phyloP scores from a whole-genome alignment of 176 grass and related monocot genomes.

The Zizania latifolia region DNA sequence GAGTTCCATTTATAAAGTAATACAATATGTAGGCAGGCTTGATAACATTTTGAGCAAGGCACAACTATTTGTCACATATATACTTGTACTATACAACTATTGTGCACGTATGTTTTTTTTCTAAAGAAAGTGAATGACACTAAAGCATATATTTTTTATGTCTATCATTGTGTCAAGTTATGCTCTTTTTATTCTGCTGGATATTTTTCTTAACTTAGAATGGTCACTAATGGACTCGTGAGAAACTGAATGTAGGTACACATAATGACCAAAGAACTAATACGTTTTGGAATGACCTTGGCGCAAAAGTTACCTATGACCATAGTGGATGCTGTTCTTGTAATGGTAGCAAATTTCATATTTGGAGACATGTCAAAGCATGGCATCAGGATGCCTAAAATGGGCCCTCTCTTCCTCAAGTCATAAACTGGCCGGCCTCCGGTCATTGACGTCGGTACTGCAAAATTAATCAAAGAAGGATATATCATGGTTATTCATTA shows the following conservation, averaged over 20 bases:
- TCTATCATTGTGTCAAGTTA: not conserved
- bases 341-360: not conserved
- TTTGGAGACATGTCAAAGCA: constrained; percentile 46
- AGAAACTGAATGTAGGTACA: constrained; percentile 21
- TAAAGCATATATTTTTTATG: not conserved
- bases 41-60: too few species aligned
- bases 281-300: constrained; percentile 41
- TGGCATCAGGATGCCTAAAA: constrained; percentile 36
- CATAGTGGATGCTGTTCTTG: constrained; percentile 22
- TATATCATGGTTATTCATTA: constrained; percentile 13
- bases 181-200: too few species aligned
- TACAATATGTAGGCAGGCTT: too few species aligned
- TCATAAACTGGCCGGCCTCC: constrained; percentile 1
- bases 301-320: constrained; percentile 3
- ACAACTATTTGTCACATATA: too few species aligned
- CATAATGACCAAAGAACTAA: constrained; percentile 39
- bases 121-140: not conserved
- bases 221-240: not conserved
- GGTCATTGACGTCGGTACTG: constrained; percentile 41
- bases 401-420: constrained; percentile 39
- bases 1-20: too few species aligned
- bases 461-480: constrained; percentile 29
- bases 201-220: not conserved
- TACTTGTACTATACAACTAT: too few species aligned
- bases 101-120: too few species aligned